Evolutionary conservation across 106 monocot genomes (phyloP).

Genomic region (Dendrobium nobile): DNA sequence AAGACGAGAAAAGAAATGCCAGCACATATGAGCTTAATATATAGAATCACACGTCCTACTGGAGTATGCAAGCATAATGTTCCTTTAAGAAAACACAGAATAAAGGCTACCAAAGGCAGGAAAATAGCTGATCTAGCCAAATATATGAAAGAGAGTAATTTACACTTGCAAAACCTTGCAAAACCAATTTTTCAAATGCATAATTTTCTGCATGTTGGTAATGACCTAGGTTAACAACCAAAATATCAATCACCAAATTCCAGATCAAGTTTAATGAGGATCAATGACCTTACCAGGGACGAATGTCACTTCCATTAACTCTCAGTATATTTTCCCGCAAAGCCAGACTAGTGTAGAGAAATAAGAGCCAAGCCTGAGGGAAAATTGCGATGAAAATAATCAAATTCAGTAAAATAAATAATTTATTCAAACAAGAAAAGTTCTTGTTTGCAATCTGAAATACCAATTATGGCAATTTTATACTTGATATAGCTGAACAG

Average conservation of each 20-base stretch:
- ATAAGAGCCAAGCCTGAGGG: constrained; percentile 49
- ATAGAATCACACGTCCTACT: background rate
- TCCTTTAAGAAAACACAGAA: no score
- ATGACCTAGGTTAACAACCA: background rate
- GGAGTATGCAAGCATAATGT: background rate
- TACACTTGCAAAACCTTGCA: background rate
- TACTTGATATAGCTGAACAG: constrained; percentile 93
- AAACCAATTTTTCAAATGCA: background rate
- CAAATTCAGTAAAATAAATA: background rate
- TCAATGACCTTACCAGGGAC: constrained; percentile 53
- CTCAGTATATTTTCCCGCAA: constrained; percentile 86
- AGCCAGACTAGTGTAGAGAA: constrained; percentile 88
- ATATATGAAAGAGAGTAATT: background rate
- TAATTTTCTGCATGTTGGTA: background rate
- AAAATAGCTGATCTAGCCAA: background rate
- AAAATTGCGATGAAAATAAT: background rate
- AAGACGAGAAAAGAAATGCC: background rate
- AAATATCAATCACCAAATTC: background rate
- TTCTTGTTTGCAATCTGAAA: background rate
- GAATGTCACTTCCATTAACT: constrained; percentile 94
- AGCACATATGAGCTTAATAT: background rate
- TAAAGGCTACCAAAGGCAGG: no score
- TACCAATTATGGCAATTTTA: background rate
- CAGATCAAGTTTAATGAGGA: background rate
- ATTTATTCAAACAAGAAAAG: constrained; percentile 3